Evolutionary conservation across 2,329 filamentous ascomycete species (phyloP).

Genomic region (Colletotrichum trifolii): DNA sequence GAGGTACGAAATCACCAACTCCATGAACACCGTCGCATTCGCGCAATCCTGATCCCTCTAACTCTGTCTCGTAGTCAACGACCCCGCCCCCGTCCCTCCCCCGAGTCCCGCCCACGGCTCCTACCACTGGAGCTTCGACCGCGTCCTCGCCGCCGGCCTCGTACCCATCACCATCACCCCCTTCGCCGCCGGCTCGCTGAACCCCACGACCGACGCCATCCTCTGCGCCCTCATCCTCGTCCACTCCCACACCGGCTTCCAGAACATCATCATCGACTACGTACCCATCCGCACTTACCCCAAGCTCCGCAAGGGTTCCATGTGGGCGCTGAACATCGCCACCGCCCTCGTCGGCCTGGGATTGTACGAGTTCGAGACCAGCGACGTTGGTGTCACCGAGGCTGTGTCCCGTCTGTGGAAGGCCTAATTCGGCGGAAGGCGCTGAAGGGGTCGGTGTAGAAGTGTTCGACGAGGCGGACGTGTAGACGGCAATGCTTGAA

Average conservation of each 20-base stretch:
- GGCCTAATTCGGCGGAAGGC: conserved; percentile 62
- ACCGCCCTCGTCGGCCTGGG: conserved; percentile 87
- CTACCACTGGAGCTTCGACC: conserved; percentile 99
- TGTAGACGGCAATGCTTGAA: neutral
- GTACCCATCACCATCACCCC: conserved; percentile 90
- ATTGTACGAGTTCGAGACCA: conserved; percentile 98
- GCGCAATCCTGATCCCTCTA: conserved; percentile 33
- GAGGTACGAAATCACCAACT: conserved; percentile 63
- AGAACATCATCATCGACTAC: conserved; percentile 92
- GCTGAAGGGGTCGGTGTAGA: neutral
- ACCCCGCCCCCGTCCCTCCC: conserved; percentile 79
- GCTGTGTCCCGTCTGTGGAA: conserved; percentile 90
- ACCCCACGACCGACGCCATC: conserved; percentile 87
- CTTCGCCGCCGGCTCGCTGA: conserved; percentile 91
- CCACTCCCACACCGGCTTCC: conserved; percentile 96
- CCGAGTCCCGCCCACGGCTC: conserved; percentile 85
- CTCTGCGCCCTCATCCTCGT: conserved; percentile 86
- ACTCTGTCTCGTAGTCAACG: conserved; percentile 74
- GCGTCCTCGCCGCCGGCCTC: conserved; percentile 81
- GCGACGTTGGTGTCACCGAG: conserved; percentile 94
- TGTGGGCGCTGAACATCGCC: conserved; percentile 81
- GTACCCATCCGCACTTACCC: conserved; percentile 79
- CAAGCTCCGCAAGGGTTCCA: conserved; percentile 71
- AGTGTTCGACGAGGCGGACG: neutral
- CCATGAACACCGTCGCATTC: conserved; percentile 8